phyloP scores from a whole-genome alignment of 352 stramenopile species.

The Elongisporangium prolatum region DNA sequence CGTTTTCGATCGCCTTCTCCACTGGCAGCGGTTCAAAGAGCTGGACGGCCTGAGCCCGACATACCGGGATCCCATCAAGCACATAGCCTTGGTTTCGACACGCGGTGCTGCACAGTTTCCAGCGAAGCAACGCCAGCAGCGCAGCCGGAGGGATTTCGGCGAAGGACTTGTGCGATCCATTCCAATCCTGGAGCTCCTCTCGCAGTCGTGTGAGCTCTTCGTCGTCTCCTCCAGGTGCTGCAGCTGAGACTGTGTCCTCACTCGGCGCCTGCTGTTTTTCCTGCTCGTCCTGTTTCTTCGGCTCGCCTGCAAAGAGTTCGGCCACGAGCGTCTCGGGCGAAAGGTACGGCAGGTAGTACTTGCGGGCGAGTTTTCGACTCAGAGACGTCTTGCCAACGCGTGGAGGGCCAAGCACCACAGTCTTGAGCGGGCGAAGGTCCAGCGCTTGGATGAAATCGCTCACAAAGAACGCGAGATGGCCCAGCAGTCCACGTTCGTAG shows the following conservation, averaged over 20 bases:
- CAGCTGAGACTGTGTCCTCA: background rate
- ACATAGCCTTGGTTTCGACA: conserved; percentile 85
- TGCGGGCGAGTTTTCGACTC: conserved; percentile 41
- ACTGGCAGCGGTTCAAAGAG: conserved; percentile 32
- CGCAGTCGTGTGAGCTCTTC: conserved; percentile 40
- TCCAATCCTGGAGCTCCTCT: conserved; percentile 32
- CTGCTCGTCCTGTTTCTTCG: conserved; percentile 16
- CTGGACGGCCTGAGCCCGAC: conserved; percentile 34
- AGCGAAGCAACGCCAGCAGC: conserved; percentile 49
- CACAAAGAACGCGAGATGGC: conserved; percentile 60
- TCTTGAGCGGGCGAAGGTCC: conserved; percentile 68
- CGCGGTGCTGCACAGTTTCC: conserved; percentile 47
- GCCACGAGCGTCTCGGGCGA: conserved; percentile 37
- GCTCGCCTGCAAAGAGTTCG: conserved; percentile 28
- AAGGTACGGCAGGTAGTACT: conserved; percentile 72
- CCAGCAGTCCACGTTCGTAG: conserved; percentile 49
- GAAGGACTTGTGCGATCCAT: conserved; percentile 10
- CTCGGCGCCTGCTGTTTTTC: conserved; percentile 4
- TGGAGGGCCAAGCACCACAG: conserved; percentile 64
- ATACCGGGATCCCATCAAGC: conserved; percentile 57
- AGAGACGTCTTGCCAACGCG: conserved; percentile 63
- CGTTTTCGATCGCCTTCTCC: conserved; percentile 9
- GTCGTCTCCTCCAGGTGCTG: conserved; percentile 2
- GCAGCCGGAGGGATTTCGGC: conserved; percentile 27
- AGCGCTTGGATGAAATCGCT: conserved; percentile 71